A percentile compares a stretch with the other conserved stretches of the same genome.
phyloP scores from a whole-genome alignment of 768 basidiomycete genomes.

The Terana coerulea region DNA sequence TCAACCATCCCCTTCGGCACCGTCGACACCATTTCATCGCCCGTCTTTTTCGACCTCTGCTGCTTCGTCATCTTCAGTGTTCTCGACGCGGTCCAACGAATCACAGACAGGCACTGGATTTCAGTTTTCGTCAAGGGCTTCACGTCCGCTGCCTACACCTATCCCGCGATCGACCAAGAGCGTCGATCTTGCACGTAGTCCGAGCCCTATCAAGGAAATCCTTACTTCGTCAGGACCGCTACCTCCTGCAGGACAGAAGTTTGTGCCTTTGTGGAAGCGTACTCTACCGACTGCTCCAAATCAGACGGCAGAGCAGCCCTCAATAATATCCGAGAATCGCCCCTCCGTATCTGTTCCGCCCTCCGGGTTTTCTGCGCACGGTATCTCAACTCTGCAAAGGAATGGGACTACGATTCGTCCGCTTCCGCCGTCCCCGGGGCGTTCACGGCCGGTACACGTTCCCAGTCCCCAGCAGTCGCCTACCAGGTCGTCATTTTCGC shows the following conservation, averaged over 20 bases:
- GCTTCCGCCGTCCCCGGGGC: slow-evolving; percentile 13
- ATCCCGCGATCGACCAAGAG: slow-evolving; percentile 16
- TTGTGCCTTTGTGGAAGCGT: slow-evolving; percentile 44
- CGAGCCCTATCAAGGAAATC: slow-evolving; percentile 15
- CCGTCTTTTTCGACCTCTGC: slow-evolving; percentile 7
- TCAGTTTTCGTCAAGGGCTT: not conserved
- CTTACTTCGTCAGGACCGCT: not conserved
- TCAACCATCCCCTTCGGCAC: not conserved
- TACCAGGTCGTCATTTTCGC: not conserved
- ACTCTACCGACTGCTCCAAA: slow-evolving; percentile 25
- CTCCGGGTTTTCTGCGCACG: not conserved
- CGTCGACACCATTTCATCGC: slow-evolving; percentile 8
- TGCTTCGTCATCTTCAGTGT: not conserved
- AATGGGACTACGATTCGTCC: slow-evolving; percentile 16
- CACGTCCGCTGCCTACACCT: slow-evolving; percentile 22
- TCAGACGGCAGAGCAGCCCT: slow-evolving; percentile 8
- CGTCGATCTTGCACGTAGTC: slow-evolving; percentile 11
- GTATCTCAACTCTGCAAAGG: slow-evolving; percentile 16
- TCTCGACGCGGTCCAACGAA: not conserved
- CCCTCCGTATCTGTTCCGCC: not conserved
- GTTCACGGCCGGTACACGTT: not conserved
- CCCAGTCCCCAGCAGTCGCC: slow-evolving; percentile 6
- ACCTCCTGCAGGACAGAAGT: slow-evolving; percentile 23
- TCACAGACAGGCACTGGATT: not conserved
- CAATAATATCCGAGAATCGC: slow-evolving; percentile 4